These are phyloP conservation scores for Sugiyamaella mastotermitis DNA, from an alignment of 805 yeast species.

Conservation along the genomic window DNA sequence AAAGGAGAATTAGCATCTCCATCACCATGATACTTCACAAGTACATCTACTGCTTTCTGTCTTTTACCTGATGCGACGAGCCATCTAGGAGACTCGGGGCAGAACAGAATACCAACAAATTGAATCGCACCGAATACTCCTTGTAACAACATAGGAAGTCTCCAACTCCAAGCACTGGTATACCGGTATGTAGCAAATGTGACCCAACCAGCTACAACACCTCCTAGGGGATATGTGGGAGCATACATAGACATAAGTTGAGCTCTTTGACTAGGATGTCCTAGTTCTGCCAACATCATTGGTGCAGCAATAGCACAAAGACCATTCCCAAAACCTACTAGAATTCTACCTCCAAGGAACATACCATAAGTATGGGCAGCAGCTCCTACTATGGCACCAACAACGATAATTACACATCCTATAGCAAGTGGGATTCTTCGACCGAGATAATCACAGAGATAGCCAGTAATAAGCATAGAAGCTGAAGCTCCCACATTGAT, in stretches of 20 bases:
- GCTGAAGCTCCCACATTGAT: slow-evolving; percentile 54
- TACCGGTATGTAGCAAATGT: slow-evolving; percentile 11
- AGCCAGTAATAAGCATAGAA: slow-evolving; percentile 60
- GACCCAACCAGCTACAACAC: slow-evolving; percentile 13
- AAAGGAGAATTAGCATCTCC: slow-evolving; percentile 8
- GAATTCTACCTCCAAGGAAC: slow-evolving; percentile 17
- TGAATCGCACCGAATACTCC: slow-evolving; percentile 8
- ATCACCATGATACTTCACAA: slow-evolving; percentile 10
- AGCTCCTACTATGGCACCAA: slow-evolving; percentile 6
- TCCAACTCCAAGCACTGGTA: slow-evolving; percentile 10
- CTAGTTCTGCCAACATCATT: slow-evolving; percentile 14
- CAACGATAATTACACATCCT: slow-evolving; percentile 7
- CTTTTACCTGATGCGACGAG: slow-evolving; percentile 6
- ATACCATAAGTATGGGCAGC: slow-evolving; percentile 5
- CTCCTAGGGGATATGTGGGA: slow-evolving; percentile 10
- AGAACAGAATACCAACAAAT: slow-evolving; percentile 4
- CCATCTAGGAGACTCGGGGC: slow-evolving; percentile 19
- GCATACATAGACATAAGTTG: slow-evolving; percentile 11
- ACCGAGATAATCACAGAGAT: slow-evolving; percentile 44
- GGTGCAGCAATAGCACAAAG: slow-evolving; percentile 15
- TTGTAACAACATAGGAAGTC: slow-evolving; percentile 16
- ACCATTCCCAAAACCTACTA: slow-evolving; percentile 17
- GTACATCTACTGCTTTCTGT: slow-evolving; percentile 10
- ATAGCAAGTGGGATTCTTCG: slow-evolving; percentile 6
- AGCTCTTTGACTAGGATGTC: slow-evolving; percentile 19